Conservation (phyloP, 2,329 filamentous ascomycete species). For the Clonostachys sp. region DNA sequence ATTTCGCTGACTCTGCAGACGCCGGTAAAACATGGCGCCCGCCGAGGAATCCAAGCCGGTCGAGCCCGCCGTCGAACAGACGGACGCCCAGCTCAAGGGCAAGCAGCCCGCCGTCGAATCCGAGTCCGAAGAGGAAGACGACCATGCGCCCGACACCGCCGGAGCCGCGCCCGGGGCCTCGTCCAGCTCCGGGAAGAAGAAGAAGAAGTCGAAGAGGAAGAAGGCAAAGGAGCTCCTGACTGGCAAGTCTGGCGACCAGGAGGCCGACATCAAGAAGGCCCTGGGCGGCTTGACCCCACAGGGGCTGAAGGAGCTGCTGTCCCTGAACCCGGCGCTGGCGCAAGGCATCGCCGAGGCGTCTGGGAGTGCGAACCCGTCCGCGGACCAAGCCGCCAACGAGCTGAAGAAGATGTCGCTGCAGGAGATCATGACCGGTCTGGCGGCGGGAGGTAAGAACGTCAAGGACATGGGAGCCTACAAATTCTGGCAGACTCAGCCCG, state of each 20-base stretch:
- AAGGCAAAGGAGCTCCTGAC: slow-evolving; percentile 47
- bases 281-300: slow-evolving; percentile 48
- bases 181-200: slow-evolving; percentile 48
- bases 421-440: slow-evolving; percentile 70
- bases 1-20: too few relatives aligned
- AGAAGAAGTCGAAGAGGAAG: slow-evolving; percentile 62
- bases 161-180: slow-evolving; percentile 15
- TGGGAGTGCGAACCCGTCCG: slow-evolving; percentile 24
- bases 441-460: slow-evolving; percentile 77
- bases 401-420: slow-evolving; percentile 62
- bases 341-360: slow-evolving; percentile 42
- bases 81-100: slow-evolving; percentile 37
- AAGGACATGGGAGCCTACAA: slow-evolving; percentile 98
- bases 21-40: slow-evolving; percentile 14
- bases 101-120: slow-evolving; percentile 39
- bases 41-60: slow-evolving; percentile 59
- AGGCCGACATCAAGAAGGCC: slow-evolving; percentile 41
- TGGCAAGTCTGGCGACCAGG: slow-evolving; percentile 25
- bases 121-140: slow-evolving; percentile 38
- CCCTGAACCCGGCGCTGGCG: slow-evolving; percentile 68
- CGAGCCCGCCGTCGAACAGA: slow-evolving; percentile 46
- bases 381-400: slow-evolving; percentile 41
- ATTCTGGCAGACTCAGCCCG: slow-evolving; percentile 98
- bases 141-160: slow-evolving; percentile 15
- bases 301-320: slow-evolving; percentile 62